Evolutionary conservation across 1,284 basidiomycete genomes (phyloP).

Genomic region (Ustilago sp.): DNA sequence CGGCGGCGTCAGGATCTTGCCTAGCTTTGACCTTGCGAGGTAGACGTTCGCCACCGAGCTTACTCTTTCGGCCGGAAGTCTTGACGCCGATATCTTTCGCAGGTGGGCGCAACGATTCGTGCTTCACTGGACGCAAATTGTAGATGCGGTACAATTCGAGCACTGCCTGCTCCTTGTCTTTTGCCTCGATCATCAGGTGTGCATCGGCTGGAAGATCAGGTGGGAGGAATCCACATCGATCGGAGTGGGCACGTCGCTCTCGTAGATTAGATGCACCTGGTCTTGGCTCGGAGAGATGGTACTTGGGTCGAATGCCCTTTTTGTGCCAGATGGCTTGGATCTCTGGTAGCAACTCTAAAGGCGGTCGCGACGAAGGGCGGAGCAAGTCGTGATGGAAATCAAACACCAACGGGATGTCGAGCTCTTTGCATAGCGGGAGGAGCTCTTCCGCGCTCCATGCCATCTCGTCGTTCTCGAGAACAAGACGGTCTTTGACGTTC

Average conservation of each 20-base stretch:
- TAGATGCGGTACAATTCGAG: conserved; percentile 86
- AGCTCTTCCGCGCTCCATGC: conserved; percentile 89
- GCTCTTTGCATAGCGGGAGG: conserved; percentile 82
- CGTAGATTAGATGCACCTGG: conserved; percentile 38
- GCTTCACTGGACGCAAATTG: conserved; percentile 76
- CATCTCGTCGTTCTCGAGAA: conserved; percentile 92
- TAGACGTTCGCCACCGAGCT: conserved; percentile 56
- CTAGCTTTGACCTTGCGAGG: conserved; percentile 60
- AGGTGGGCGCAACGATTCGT: conserved; percentile 73
- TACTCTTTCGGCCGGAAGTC: conserved; percentile 69
- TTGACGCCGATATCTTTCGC: conserved; percentile 71
- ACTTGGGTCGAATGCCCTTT: conserved; percentile 83
- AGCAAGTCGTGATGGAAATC: conserved; percentile 69
- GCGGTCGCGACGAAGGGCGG: conserved; percentile 58
- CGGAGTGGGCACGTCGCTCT: conserved; percentile 84
- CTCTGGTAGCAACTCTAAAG: conserved; percentile 76
- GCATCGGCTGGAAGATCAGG: conserved; percentile 71
- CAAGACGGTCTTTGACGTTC: conserved; percentile 79
- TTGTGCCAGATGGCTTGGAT: conserved; percentile 81
- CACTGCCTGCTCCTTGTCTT: conserved; percentile 93
- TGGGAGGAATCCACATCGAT: conserved; percentile 79
- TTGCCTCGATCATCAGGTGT: conserved; percentile 93
- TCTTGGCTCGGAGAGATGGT: conserved; percentile 81
- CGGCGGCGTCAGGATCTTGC: conserved; percentile 52
- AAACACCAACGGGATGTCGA: conserved; percentile 78